Percentiles rank a stretch among this genome's conserved stretches.
These are phyloP conservation scores for Emmonsia crescens DNA, from an alignment of 2,329 filamentous ascomycete species.

Conservation along the genomic window DNA sequence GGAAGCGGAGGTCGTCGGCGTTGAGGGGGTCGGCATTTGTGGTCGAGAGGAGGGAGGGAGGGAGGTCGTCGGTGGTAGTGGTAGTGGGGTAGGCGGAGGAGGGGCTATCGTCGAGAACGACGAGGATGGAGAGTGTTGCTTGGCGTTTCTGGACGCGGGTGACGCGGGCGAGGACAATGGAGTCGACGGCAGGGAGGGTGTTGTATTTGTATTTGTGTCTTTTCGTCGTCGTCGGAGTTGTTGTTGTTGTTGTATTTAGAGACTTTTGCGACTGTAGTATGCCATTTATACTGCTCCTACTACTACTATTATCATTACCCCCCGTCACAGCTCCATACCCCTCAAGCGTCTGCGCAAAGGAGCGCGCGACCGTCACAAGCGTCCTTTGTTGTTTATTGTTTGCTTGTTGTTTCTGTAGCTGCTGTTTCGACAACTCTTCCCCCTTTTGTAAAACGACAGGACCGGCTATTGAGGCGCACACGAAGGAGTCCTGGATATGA, in stretches of 20 bases:
- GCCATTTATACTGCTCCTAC: not conserved
- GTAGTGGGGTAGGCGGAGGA: slow-evolving; percentile 15
- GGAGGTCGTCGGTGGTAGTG: slow-evolving; percentile 20
- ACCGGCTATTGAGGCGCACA: slow-evolving; percentile 76
- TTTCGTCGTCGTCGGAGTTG: slow-evolving; percentile 8
- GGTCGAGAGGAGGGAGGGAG: slow-evolving; percentile 4
- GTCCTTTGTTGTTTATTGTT: slow-evolving; percentile 5
- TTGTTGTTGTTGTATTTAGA: slow-evolving; percentile 18
- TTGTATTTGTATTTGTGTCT: slow-evolving; percentile 44
- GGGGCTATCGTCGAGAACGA: slow-evolving; percentile 50
- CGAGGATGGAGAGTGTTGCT: slow-evolving; percentile 74
- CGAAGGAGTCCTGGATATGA: slow-evolving; percentile 62
- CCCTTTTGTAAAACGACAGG: slow-evolving; percentile 48
- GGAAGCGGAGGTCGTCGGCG: slow-evolving; percentile 59
- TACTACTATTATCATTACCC: not conserved
- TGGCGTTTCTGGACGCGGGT: slow-evolving; percentile 76
- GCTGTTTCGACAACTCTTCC: slow-evolving; percentile 21
- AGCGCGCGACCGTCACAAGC: slow-evolving; percentile 20
- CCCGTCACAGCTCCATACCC: not conserved
- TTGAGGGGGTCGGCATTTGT: slow-evolving; percentile 32
- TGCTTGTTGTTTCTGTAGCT: slow-evolving; percentile 34
- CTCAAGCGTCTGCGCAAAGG: slow-evolving; percentile 40
- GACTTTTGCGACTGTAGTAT: not conserved
- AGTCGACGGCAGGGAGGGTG: slow-evolving; percentile 70
- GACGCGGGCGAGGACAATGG: slow-evolving; percentile 71